Conservation (phyloP, 257 asterid genomes). For the Forsythia suspensa region DNA sequence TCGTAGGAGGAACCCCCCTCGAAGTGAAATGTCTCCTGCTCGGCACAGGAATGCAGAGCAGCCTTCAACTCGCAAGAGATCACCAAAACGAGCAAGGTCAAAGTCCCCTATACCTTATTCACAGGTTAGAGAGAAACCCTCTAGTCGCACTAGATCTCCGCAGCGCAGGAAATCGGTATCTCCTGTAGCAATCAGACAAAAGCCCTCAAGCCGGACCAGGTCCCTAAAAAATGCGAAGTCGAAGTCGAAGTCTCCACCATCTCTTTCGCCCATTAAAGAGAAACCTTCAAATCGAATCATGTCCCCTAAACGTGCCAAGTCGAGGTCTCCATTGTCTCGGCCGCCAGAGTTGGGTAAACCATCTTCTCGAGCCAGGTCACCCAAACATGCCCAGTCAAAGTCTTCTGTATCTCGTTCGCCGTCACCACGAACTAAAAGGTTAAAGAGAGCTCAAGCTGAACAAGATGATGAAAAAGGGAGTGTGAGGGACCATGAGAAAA, state of each 20-base stretch:
- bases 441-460: constrained; percentile 60
- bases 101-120: constrained; percentile 38
- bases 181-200: constrained; percentile 48
- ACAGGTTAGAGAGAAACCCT: constrained; percentile 43
- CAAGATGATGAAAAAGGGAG: constrained; percentile 47
- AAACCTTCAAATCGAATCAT: constrained; percentile 43
- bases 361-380: constrained; percentile 25
- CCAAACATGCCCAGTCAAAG: constrained; percentile 29
- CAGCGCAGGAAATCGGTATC: constrained; percentile 49
- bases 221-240: constrained; percentile 50
- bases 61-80: constrained; percentile 33
- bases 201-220: constrained; percentile 37
- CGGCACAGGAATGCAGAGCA: constrained; percentile 42
- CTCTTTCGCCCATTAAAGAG: constrained; percentile 39
- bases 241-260: constrained; percentile 49
- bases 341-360: constrained; percentile 26
- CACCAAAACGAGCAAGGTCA: constrained; percentile 40
- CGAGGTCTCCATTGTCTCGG: constrained; percentile 44
- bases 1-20: constrained; percentile 50
- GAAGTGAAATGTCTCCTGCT: constrained; percentile 64
- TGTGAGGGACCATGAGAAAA: constrained; percentile 49
- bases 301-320: constrained; percentile 42
- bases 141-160: constrained; percentile 49
- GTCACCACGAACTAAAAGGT: constrained; percentile 79
- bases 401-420: constrained; percentile 47